Base-by-base conservation (phyloP, 1,284 basidiomycete genomes). In the Porphyrellus sp. region DNA sequence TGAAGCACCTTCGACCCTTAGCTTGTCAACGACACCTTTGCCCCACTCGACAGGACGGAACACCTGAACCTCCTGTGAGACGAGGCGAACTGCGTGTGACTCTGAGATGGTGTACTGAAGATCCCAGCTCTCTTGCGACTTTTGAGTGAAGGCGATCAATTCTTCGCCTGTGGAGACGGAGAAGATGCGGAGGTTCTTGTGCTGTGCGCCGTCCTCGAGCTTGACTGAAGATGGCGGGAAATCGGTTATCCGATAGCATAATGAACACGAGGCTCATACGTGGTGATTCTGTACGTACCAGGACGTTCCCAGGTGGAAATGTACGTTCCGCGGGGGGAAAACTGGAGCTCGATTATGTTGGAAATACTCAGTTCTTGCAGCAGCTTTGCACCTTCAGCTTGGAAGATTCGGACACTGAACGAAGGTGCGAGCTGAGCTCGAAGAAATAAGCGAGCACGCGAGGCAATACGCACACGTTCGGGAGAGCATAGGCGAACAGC, bases 231-330 rank as follows among this genome's bases (percentile, higher is more conserved):
- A 33, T 39, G 46, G 47, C 50, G 49, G 40, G 18, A 51, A 45
- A 55, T 52, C 30, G 52, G 58, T 51, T 47, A 52, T 49, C 52
- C 18, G 30, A 28, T 24, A 35, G 62, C 46, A 24, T 30, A 46
- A 49, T 55, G 12, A 50, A 61, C 44, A 60, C 49, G 58, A 55
- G 55, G 70, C 51, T 11, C 16, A 21, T 28, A 52, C 20, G 43
- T 37, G 53, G 33, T 48, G 15, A 16, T 21, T 44, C 45, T 44
- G 45, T 51, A 64, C 77, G 61, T 70, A 81, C 82, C 75, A 58
- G 86, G 89, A 55, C 96, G 83, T 74, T 98, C 93, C 91, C 93
- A 98, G 42, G 93, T 97, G 54, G 90, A 93, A 45, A 99, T 70
- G 71, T 91, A 97, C 2, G 89, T 93, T 41, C 93, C 94, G 57